A percentile compares a stretch with the other conserved stretches of the same genome.
These are phyloP conservation scores for Monsonia emarginata DNA, from an alignment of 441 rosid genomes.

Conservation along the genomic window DNA sequence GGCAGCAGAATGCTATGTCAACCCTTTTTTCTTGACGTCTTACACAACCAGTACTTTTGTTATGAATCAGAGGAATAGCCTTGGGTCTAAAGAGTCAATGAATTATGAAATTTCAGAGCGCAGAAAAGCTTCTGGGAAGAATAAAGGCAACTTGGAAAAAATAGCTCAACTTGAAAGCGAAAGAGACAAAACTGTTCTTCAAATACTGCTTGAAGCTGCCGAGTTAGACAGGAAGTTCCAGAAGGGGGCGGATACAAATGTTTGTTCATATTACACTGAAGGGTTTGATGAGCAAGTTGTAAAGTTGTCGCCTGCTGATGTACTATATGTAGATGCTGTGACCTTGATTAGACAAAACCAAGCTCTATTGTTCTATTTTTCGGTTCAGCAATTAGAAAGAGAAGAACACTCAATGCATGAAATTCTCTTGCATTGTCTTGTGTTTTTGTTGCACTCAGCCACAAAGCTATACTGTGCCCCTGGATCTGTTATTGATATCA, in stretches of 20 bases:
- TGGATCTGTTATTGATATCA: slow-evolving; percentile 48
- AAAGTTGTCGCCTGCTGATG: slow-evolving; percentile 42
- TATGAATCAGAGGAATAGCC: slow-evolving; percentile 17
- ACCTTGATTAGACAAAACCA: slow-evolving; percentile 79
- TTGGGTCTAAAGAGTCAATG: slow-evolving; percentile 22
- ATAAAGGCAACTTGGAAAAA: slow-evolving; percentile 30
- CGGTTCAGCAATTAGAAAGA: slow-evolving; percentile 46
- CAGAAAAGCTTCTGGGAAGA: slow-evolving; percentile 27
- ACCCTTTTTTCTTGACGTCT: slow-evolving; percentile 64
- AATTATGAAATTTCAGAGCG: slow-evolving; percentile 24
- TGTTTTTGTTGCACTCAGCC: slow-evolving; percentile 59
- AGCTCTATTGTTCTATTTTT: slow-evolving; percentile 51
- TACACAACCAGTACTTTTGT: slow-evolving; percentile 28
- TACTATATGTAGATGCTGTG: slow-evolving; percentile 54
- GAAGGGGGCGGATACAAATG: slow-evolving; percentile 24
- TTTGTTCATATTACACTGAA: slow-evolving; percentile 22
- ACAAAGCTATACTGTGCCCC: slow-evolving; percentile 55
- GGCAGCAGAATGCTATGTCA: slow-evolving; percentile 87
- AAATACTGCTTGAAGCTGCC: slow-evolving; percentile 65
- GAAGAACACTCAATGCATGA: slow-evolving; percentile 65
- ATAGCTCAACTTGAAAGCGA: slow-evolving; percentile 51
- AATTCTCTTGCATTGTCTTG: slow-evolving; percentile 62
- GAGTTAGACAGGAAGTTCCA: slow-evolving; percentile 51
- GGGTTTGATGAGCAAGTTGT: slow-evolving; percentile 38
- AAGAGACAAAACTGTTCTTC: slow-evolving; percentile 68